Conservation (phyloP, 306 rosid genomes). For the Acacia acuminata region DNA sequence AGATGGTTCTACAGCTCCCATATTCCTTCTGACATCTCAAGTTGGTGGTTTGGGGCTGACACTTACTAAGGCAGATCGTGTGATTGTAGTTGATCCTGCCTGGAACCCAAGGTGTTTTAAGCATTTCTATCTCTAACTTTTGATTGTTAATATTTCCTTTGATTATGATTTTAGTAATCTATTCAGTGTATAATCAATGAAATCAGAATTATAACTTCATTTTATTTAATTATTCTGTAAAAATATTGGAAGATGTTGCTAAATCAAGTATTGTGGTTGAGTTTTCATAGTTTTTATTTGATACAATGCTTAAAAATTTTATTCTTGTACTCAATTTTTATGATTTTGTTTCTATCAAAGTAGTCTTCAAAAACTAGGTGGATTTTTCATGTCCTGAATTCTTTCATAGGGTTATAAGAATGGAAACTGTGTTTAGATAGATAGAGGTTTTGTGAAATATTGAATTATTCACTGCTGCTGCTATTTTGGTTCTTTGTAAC, state of each 20-base stretch:
- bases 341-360: not conserved
- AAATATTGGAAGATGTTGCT: not conserved
- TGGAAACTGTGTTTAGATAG: not conserved
- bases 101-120: conserved; percentile 91
- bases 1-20: conserved; percentile 74
- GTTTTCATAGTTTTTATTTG: conserved; percentile 5
- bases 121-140: not conserved
- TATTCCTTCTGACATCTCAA: conserved; percentile 94
- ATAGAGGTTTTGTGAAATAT: not conserved
- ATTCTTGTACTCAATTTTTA: not conserved
- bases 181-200: not conserved
- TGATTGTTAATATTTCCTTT: not conserved
- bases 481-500: not conserved
- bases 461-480: not conserved
- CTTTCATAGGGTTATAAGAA: not conserved
- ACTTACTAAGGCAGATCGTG: conserved; percentile 96
- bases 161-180: not conserved
- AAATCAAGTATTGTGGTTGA: not conserved
- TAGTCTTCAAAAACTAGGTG: not conserved
- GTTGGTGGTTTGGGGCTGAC: conserved; percentile 98
- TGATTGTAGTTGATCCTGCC: conserved; percentile 98
- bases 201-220: not conserved
- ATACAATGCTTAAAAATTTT: not conserved
- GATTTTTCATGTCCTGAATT: not conserved
- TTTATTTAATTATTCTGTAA: not conserved